Conservation (phyloP, 2,329 filamentous ascomycete species). For the Cladosporium sp. region DNA sequence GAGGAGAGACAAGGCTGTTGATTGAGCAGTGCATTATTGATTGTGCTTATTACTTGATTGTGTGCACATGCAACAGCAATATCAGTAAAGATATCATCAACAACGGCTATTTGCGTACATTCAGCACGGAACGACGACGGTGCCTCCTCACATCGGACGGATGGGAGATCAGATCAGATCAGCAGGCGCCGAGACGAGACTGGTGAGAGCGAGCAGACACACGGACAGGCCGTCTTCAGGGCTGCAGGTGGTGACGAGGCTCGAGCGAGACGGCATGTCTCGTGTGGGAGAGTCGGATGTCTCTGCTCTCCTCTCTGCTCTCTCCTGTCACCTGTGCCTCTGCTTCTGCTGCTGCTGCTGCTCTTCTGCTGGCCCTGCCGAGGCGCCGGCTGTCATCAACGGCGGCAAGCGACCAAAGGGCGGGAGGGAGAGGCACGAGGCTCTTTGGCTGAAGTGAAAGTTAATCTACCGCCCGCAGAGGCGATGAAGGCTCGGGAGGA, state of each 20-base stretch:
- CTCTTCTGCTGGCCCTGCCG: conserved; percentile 2
- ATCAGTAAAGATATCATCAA: neutral
- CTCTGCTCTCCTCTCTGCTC: neutral
- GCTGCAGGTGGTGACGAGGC: conserved; percentile 21
- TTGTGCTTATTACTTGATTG: neutral
- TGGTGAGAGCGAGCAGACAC: neutral
- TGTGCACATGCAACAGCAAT: neutral
- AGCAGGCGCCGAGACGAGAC: neutral
- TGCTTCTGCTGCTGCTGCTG: neutral
- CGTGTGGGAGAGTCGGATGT: conserved; percentile 3
- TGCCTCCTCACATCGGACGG: neutral
- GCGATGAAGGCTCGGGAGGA: neutral
- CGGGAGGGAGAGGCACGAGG: conserved; percentile 8
- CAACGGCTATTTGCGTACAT: neutral
- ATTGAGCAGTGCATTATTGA: neutral
- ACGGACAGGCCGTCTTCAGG: conserved; percentile 8
- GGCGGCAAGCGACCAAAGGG: neutral
- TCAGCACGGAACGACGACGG: neutral
- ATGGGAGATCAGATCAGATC: conserved; percentile 1
- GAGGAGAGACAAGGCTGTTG: neutral
- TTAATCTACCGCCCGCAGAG: neutral
- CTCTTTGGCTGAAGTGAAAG: conserved; percentile 14
- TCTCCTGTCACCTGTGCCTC: no score
- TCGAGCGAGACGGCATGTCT: conserved; percentile 16
- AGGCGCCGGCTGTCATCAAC: conserved; percentile 19